Percentiles rank a stretch among this genome's conserved stretches.
Conservation (phyloP, 2,329 filamentous ascomycete species). For the Paracoccidioides lutzii region DNA sequence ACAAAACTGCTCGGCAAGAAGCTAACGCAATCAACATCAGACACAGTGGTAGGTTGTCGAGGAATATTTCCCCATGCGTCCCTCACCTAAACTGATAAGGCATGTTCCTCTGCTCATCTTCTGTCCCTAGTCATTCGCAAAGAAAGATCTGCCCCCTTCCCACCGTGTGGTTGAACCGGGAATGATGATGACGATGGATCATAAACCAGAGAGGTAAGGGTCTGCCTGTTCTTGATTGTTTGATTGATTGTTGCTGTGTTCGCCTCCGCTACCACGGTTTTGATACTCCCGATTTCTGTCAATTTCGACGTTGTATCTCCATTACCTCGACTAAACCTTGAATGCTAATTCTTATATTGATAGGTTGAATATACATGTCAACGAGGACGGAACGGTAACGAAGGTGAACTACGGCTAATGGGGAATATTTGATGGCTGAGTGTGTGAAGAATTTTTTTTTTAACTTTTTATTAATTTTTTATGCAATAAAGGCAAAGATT, state of each 20-base stretch:
- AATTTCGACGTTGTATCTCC: not conserved
- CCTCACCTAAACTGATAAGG: not conserved
- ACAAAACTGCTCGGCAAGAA: slow-evolving; percentile 36
- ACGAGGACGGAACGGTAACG: slow-evolving; percentile 31
- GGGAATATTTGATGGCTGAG: not conserved
- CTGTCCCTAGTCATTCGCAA: slow-evolving; percentile 29
- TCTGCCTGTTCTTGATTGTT: not conserved
- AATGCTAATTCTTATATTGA: not conserved
- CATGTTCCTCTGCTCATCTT: not conserved
- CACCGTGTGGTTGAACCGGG: slow-evolving; percentile 33
- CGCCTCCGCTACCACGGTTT: not conserved
- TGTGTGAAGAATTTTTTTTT: too few species aligned
- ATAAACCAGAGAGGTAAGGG: slow-evolving; percentile 29
- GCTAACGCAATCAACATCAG: slow-evolving; percentile 25
- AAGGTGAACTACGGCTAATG: slow-evolving; percentile 30
- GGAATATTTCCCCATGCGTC: not conserved
- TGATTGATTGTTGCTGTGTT: not conserved
- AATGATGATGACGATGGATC: slow-evolving; percentile 29
- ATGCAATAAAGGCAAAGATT: too few species aligned
- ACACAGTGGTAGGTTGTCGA: slow-evolving; percentile 16
- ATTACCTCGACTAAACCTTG: not conserved
- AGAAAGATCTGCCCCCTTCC: slow-evolving; percentile 32
- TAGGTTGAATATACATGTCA: slow-evolving; percentile 34
- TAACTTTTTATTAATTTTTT: too few species aligned
- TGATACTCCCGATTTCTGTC: not conserved